Evolutionary conservation across 2,329 filamentous ascomycete genomes (phyloP).

Genomic region (Teratosphaeria gauchensis): DNA sequence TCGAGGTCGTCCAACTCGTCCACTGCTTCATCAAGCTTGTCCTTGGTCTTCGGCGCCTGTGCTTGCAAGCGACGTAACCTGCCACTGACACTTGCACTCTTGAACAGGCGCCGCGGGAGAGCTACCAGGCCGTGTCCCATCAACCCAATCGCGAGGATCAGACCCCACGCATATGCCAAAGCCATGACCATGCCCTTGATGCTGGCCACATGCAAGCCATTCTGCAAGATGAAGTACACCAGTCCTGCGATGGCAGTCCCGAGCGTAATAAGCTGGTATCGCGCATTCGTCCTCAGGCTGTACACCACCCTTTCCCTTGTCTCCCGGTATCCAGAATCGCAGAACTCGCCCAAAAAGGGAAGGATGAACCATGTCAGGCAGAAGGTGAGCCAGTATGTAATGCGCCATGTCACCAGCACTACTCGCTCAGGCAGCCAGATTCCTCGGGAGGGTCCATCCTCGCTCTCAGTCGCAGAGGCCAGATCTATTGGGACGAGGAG

Average conservation of each 20-base stretch:
- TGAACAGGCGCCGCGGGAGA: conserved; percentile 71
- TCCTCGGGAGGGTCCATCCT: conserved; percentile 51
- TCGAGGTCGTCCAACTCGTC: conserved; percentile 73
- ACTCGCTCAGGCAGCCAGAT: conserved; percentile 78
- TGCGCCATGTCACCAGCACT: conserved; percentile 81
- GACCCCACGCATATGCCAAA: conserved; percentile 84
- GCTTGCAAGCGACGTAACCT: conserved; percentile 66
- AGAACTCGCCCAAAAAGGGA: conserved; percentile 86
- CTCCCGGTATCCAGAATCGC: conserved; percentile 86
- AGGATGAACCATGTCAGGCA: conserved; percentile 92
- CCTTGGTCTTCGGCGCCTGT: conserved; percentile 71
- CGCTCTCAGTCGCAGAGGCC: conserved; percentile 66
- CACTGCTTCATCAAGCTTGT: conserved; percentile 77
- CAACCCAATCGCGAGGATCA: conserved; percentile 85
- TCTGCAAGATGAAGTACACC: conserved; percentile 72
- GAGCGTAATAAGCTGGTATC: conserved; percentile 77
- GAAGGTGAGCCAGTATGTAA: conserved; percentile 96
- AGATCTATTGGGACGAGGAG: conserved; percentile 92
- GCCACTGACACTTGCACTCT: conserved; percentile 66
- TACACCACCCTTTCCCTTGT: conserved; percentile 72
- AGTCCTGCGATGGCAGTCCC: conserved; percentile 60
- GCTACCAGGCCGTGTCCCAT: conserved; percentile 97
- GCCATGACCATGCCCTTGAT: conserved; percentile 87
- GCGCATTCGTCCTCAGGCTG: conserved; percentile 75
- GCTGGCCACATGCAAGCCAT: conserved; percentile 60